Evolutionary conservation across 306 rosid genomes (phyloP).

Genomic region (Hippophae tibetana): DNA sequence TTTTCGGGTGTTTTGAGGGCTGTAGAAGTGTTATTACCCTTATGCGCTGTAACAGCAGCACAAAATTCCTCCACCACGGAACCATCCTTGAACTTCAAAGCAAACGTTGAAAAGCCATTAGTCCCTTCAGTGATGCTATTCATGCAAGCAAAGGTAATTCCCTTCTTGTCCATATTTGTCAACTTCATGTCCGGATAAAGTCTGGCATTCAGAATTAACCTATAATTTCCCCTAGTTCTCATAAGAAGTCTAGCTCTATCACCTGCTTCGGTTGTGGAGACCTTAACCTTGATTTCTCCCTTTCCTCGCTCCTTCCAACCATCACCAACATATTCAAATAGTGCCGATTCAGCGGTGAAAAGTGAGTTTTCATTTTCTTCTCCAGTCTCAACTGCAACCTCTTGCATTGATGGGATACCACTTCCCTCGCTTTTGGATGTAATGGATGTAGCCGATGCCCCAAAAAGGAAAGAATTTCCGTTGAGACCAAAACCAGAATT

Average conservation of each 20-base stretch:
- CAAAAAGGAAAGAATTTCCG: constrained; percentile 59
- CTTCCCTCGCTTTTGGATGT: constrained; percentile 54
- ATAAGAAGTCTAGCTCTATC: constrained; percentile 68
- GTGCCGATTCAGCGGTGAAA: constrained; percentile 60
- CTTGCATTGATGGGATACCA: constrained; percentile 52
- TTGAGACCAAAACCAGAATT: constrained; percentile 25
- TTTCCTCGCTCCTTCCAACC: constrained; percentile 98
- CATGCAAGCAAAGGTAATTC: constrained; percentile 90
- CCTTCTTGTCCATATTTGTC: constrained; percentile 80
- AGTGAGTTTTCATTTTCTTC: constrained; percentile 76
- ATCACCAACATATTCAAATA: constrained; percentile 64
- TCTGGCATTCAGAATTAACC: constrained; percentile 79
- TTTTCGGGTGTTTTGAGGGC: constrained; percentile 67
- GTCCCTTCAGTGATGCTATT: constrained; percentile 71
- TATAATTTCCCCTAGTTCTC: constrained; percentile 73
- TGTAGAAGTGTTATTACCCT: constrained; percentile 35
- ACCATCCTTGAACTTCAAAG: constrained; percentile 81
- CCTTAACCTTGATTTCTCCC: constrained; percentile 79
- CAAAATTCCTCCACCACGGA: constrained; percentile 66
- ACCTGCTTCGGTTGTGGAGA: constrained; percentile 32
- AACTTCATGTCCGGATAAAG: constrained; percentile 84
- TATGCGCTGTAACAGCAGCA: constrained; percentile 47
- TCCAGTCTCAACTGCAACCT: constrained; percentile 80
- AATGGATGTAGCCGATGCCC: constrained; percentile 36
- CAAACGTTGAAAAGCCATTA: constrained; percentile 68